Percentiles rank a stretch among this genome's conserved stretches.
Conservation (phyloP, 2,329 filamentous ascomycete species). For the Fusarium ambrosium region DNA sequence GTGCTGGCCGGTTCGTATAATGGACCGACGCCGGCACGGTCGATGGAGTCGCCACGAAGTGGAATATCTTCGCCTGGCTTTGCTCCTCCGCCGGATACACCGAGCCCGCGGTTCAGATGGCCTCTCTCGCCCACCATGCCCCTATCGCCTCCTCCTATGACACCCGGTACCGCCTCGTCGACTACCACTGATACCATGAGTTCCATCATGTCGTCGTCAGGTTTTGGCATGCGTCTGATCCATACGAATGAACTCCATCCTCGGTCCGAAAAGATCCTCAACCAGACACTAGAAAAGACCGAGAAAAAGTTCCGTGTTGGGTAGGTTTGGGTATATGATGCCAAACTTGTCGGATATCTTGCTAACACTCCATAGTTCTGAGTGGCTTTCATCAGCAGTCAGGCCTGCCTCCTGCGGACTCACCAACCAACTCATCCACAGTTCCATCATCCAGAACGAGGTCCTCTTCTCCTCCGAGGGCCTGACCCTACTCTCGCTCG, state of each 20-base stretch:
- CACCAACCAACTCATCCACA: conserved; percentile 65
- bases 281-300: conserved; percentile 64
- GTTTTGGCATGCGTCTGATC: conserved; percentile 65
- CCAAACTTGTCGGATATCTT: neutral
- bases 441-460: conserved; percentile 71
- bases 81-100: conserved; percentile 48
- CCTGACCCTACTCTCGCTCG: conserved; percentile 70
- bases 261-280: conserved; percentile 63
- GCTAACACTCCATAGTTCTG: conserved; percentile 49
- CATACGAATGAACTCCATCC: conserved; percentile 61
- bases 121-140: conserved; percentile 57
- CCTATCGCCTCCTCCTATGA: conserved; percentile 60
- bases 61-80: conserved; percentile 52
- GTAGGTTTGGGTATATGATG: conserved; percentile 41
- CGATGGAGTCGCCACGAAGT: conserved; percentile 38
- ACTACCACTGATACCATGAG: conserved; percentile 51
- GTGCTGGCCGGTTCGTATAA: conserved; percentile 46
- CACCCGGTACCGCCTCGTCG: conserved; percentile 59
- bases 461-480: conserved; percentile 71
- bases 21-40: conserved; percentile 41
- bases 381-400: conserved; percentile 60
- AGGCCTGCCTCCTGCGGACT: conserved; percentile 60
- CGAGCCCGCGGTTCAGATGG: conserved; percentile 47
- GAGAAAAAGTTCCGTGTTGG: conserved; percentile 61
- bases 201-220: conserved; percentile 51